These are phyloP conservation scores for Ceratobasidium sp. DNA, from an alignment of 1,284 basidiomycete species.

Conservation along the genomic window DNA sequence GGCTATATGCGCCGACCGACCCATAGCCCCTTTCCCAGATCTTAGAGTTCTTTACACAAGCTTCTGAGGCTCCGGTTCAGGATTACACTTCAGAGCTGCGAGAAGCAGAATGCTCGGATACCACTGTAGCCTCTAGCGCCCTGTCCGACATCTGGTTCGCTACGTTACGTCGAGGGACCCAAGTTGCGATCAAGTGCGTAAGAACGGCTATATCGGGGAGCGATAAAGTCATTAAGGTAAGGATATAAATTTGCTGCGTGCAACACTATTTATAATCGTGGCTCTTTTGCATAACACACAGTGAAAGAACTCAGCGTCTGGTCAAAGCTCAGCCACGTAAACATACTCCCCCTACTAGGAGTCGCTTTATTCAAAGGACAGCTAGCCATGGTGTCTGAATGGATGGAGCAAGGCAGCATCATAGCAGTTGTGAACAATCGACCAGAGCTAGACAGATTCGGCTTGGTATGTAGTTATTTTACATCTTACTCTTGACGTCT, in stretches of 20 bases:
- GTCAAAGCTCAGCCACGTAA: constrained; percentile 11
- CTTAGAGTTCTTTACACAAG: not conserved
- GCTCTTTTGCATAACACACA: not conserved
- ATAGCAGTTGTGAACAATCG: constrained; percentile 4
- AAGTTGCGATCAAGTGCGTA: constrained; percentile 15
- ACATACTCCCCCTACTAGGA: constrained; percentile 2
- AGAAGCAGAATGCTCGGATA: constrained; percentile 1
- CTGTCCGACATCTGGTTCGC: constrained; percentile 12
- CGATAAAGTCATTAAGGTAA: constrained; percentile 14
- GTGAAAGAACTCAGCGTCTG: constrained; percentile 2
- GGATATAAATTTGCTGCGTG: no score
- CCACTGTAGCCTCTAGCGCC: not conserved
- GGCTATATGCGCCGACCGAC: not conserved
- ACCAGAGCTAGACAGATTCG: constrained; percentile 19
- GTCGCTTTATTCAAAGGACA: constrained; percentile 7
- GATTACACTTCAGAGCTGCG: not conserved
- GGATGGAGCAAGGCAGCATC: constrained; percentile 24
- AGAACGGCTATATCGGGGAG: constrained; percentile 11
- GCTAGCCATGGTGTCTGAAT: constrained; percentile 25
- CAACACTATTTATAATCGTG: no score
- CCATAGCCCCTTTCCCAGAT: not conserved
- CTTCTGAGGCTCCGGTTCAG: not conserved
- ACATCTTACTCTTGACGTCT: not conserved
- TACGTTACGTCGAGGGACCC: not conserved
- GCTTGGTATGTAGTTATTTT: not conserved